Evolutionary conservation across 164 flowering plant species (phyloP).

Genomic region (Hamamelis virginiana): DNA sequence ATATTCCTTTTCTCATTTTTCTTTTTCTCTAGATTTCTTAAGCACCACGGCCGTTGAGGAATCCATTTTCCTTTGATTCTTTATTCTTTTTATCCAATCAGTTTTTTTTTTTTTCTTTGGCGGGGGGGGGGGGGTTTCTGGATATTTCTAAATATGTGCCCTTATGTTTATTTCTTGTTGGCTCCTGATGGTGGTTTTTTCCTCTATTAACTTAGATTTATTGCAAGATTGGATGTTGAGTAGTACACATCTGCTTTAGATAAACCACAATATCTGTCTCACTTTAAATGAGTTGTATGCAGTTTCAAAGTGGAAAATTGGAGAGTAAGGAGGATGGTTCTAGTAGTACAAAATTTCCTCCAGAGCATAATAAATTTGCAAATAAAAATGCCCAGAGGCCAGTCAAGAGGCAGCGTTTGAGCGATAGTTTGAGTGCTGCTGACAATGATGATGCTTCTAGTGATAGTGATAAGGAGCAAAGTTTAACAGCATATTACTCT

Average conservation of each 20-base stretch:
- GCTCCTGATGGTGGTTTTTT: background rate
- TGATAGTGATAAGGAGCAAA: constrained; percentile 89
- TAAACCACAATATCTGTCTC: background rate
- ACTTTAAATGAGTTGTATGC: constrained; percentile 24
- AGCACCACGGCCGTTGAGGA: background rate
- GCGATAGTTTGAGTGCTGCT: constrained; percentile 40
- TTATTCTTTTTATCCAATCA: background rate
- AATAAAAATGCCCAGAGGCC: constrained; percentile 50
- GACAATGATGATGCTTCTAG: constrained; percentile 75
- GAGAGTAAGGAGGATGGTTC: constrained; percentile 41
- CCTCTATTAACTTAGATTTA: background rate
- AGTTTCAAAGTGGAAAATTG: constrained; percentile 49
- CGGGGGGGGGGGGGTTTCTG: background rate
- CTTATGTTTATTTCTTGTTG: background rate
- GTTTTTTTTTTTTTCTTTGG: background rate
- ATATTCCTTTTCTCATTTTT: background rate
- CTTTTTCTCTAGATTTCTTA: background rate
- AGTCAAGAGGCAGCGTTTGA: constrained; percentile 68
- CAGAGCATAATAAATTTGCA: constrained; percentile 43
- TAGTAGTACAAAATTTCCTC: constrained; percentile 32
- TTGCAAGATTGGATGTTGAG: background rate
- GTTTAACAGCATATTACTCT: constrained; percentile 67
- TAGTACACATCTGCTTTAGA: background rate
- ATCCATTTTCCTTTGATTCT: background rate
- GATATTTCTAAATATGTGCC: background rate